Conservation (phyloP, 2,329 filamentous ascomycete genomes). For the Aureobasidium mangrovei region DNA sequence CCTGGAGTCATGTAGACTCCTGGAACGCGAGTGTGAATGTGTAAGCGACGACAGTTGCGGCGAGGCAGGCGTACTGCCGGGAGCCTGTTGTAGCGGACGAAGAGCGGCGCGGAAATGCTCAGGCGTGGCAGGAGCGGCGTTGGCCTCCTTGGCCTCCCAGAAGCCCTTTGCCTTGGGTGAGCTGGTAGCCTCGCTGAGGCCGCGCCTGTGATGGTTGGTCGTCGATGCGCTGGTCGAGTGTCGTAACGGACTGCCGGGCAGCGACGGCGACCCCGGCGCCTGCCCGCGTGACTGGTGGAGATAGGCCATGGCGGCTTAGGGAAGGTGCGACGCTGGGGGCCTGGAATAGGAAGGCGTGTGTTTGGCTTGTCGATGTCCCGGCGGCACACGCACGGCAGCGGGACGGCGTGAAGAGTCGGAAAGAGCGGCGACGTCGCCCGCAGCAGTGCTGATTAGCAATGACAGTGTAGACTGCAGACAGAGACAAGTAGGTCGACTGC, state of each 20-base stretch:
- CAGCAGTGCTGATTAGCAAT: constrained; percentile 9
- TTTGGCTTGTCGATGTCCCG: background rate
- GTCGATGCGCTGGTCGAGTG: constrained; percentile 2
- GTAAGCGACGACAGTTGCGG: constrained; percentile 5
- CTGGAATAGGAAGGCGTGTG: background rate
- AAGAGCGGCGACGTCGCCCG: constrained; percentile 5
- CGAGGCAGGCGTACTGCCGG: constrained; percentile 10
- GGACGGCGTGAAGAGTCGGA: background rate
- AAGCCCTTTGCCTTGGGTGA: constrained; percentile 12
- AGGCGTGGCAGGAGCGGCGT: constrained; percentile 3
- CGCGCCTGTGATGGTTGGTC: constrained; percentile 9
- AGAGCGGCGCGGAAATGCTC: constrained; percentile 17
- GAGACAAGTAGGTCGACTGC: background rate
- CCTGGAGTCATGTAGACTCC: constrained; percentile 12
- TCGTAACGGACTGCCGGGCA: constrained; percentile 5
- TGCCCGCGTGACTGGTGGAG: constrained; percentile 6
- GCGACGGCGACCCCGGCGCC: background rate
- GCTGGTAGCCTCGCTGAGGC: constrained; percentile 10
- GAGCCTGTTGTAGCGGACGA: constrained; percentile 16
- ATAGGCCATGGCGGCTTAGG: constrained; percentile 6
- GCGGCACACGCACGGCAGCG: constrained; percentile 2
- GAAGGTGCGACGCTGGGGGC: background rate
- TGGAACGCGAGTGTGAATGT: constrained; percentile 15
- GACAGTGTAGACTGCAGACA: constrained; percentile 2
- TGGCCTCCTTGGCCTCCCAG: constrained; percentile 13